Base-by-base conservation (phyloP, 345 rosid species). In the Aquilaria sinensis region DNA sequence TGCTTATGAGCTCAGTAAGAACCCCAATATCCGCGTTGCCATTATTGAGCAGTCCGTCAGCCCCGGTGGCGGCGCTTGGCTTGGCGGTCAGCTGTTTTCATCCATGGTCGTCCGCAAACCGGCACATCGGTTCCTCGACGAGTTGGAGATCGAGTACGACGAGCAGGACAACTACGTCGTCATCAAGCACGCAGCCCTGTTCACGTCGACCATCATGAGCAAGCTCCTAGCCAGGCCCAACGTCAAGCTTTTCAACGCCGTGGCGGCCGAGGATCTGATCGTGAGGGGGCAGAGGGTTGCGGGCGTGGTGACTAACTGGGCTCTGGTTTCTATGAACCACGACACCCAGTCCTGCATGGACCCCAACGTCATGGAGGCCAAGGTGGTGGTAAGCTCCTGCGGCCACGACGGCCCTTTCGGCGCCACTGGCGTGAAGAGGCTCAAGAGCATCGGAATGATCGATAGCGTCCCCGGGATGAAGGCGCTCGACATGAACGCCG, bases 51-150 rank as follows among this genome's bases (percentile, higher is more conserved):
- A 83, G 60, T 80, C 83, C 23, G 88, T 83, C 47, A 80, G 85
- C 72, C 88, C 85, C 45, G 83, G 85, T 9, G 88, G 88, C 23
- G 88, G 88, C 56, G 83, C 88, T 3, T 83, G 85, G 88, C 81
- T 83, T 37, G 85, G 85, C 13, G 88, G 85, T 12, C 88, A 80
- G 72, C 83, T 80, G 51, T 80, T 83, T 72, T 83, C 85, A 41
- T 73, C 85, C 53, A 83, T 80, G 85, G 80, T 81, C 30, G 57
- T 70, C 0, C 23, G 62, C 2, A 48, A 64, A 31, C 74, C 53
- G 0, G 69, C 61, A 59, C 74, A 64, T 2, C 54, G 5, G 31
- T 70, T 52, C 13, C 60, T 58, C 6, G 73, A 76, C 53, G 83
- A 79, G 68, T 58, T 75, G 2, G 72, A 31, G 3, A 51, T 79